Evolutionary conservation across 225 moss, liverwort and hornwort genomes (phyloP), one percentile per base, ranked within the genome.

Genomic region (Sphagnum contortum): DNA sequence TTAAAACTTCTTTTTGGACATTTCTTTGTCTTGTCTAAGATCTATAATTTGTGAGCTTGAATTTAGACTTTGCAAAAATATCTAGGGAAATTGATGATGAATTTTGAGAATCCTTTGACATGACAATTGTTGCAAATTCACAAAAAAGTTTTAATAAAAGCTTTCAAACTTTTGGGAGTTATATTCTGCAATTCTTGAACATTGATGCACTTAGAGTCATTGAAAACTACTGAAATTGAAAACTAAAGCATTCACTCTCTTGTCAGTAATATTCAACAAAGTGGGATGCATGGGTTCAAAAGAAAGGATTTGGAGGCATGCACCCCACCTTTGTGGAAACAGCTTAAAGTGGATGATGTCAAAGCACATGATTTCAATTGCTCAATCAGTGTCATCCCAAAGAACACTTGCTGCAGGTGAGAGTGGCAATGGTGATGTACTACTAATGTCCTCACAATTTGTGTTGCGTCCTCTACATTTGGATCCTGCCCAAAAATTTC

Each of bases 361-460:
- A 47, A 86, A 89, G 68, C 95, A 96, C 48, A 96, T 96, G 61
- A 96, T 92, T 72, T 96, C 95, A 63, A 96, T 90, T 50, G 80
- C 83, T 6, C 76, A 73, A 47, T 87, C 84, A 45, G 92, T 90
- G 47, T 96, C 95, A 68, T 96, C 95, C 95, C 95, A 96, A 61
- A 96, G 88, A 65, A 92, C 95, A 72, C 88, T 88, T 8, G 83
- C 82, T 68, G 79, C 60, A 96, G 77, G 68, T 70, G 72, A 55
- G 88, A 71, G 13, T 87, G 88, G 63, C 92, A 87, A 52, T 90
- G 73, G 49, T 88, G 81, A 74, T 92, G 92, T 59, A 96, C 92
- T 60, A 90, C 79, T 14, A 96, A 68, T 9, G 92, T 90, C 69
- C 85, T 90, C 70, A 96, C 82, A 77, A 96, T 88, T 67, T 96